A percentile compares a stretch with the other conserved stretches of the same genome.
phyloP scores from a whole-genome alignment of 306 rosid species.

The Acacia melanoxylon region DNA sequence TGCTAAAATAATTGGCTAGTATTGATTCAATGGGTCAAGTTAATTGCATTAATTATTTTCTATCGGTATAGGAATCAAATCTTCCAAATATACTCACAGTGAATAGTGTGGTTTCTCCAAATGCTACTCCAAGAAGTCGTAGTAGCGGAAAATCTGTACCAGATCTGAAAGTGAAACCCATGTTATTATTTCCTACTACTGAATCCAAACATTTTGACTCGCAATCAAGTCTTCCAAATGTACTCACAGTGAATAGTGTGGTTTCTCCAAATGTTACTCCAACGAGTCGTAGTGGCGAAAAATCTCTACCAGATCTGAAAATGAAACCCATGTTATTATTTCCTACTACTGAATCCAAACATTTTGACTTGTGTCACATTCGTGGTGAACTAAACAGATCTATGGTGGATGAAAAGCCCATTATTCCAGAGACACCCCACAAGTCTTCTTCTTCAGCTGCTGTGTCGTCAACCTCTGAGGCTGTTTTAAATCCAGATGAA shows the following conservation, averaged over 20 bases:
- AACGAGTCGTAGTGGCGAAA: conserved; percentile 65
- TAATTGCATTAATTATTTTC: conserved; percentile 1
- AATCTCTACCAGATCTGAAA: conserved; percentile 46
- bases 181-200: conserved; percentile 29
- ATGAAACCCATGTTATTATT: conserved; percentile 31
- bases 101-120: conserved; percentile 83
- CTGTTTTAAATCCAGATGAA: conserved; percentile 58
- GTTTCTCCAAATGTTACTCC: conserved; percentile 81
- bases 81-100: conserved; percentile 72
- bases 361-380: conserved; percentile 49
- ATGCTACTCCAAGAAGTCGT: conserved; percentile 73
- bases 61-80: conserved; percentile 75
- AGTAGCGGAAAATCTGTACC: conserved; percentile 56
- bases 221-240: conserved; percentile 80
- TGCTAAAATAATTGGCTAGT: not conserved
- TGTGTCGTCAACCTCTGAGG: not conserved
- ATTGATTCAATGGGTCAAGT: not conserved
- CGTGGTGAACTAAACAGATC: conserved; percentile 39
- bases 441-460: conserved; percentile 38
- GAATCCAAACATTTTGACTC: no score
- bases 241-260: conserved; percentile 67
- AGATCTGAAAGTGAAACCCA: conserved; percentile 35
- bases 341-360: conserved; percentile 19
- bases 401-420: conserved; percentile 46
- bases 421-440: conserved; percentile 34